These are phyloP conservation scores for Macrophomina tecta DNA, from an alignment of 2,329 filamentous ascomycete genomes.

Conservation along the genomic window DNA sequence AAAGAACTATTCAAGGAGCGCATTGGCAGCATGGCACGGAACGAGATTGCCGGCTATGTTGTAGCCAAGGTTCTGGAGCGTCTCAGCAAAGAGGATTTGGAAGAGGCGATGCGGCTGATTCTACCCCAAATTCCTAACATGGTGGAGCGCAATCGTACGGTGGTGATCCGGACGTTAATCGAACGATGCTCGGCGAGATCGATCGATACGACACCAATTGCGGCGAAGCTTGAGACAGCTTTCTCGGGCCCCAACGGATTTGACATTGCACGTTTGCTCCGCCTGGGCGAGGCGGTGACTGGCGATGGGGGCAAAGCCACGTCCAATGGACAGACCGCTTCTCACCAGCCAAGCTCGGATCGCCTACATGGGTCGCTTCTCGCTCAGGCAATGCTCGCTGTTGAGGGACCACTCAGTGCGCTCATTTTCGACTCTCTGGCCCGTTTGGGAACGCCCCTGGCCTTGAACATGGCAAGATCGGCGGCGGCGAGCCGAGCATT, in stretches of 20 bases:
- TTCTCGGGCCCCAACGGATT: constrained; percentile 58
- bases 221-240: constrained; percentile 62
- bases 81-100: constrained; percentile 83
- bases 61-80: constrained; percentile 82
- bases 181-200: constrained; percentile 78
- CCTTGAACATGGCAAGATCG: constrained; percentile 69
- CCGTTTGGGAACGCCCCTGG: constrained; percentile 57
- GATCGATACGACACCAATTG: constrained; percentile 62
- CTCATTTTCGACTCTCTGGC: constrained; percentile 69
- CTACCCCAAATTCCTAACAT: constrained; percentile 74
- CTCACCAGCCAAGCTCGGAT: constrained; percentile 45
- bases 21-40: constrained; percentile 80
- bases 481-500: constrained; percentile 65
- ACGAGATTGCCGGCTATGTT: constrained; percentile 89
- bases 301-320: constrained; percentile 43
- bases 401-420: constrained; percentile 70
- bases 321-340: constrained; percentile 32
- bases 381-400: constrained; percentile 77
- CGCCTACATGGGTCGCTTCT: constrained; percentile 85
- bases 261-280: constrained; percentile 66
- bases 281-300: constrained; percentile 57
- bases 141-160: constrained; percentile 75
- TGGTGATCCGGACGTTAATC: constrained; percentile 80
- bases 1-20: constrained; percentile 78
- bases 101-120: constrained; percentile 73